Percentiles rank a stretch among this genome's conserved stretches.
Conservation (phyloP, 1,139 yeast genomes). For the Martiniozyma asiatica region DNA sequence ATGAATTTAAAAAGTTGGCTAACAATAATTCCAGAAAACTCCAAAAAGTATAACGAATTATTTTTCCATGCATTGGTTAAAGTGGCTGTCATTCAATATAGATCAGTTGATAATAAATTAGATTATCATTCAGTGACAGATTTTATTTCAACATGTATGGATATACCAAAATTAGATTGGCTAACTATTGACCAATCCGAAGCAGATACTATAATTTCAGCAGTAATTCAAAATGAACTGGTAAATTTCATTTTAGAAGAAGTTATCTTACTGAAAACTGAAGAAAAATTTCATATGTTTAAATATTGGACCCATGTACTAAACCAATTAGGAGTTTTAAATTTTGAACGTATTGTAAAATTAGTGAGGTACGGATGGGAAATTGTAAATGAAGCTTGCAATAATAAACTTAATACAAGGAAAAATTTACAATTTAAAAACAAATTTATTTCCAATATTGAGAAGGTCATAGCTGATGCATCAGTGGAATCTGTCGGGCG, state of each 20-base stretch:
- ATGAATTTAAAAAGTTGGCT: slow-evolving; percentile 2
- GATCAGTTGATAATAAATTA: not conserved
- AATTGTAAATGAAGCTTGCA: slow-evolving; percentile 1
- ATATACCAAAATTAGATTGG: not conserved
- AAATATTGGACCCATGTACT: slow-evolving; percentile 2
- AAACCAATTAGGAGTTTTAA: not conserved
- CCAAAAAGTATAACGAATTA: not conserved
- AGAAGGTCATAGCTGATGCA: too few relatives aligned
- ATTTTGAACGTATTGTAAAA: not conserved
- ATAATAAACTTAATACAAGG: too few relatives aligned
- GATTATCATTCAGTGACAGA: not conserved
- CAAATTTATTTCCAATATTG: too few relatives aligned
- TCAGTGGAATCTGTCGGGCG: not conserved
- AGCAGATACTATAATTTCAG: not conserved
- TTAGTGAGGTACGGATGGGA: slow-evolving; percentile 3
- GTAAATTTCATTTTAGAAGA: slow-evolving; percentile 1
- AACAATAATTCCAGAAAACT: not conserved
- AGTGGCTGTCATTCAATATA: not conserved
- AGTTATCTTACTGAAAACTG: not conserved
- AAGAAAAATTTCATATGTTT: slow-evolving; percentile 1
- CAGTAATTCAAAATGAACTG: slow-evolving; percentile 3
- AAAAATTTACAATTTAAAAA: too few relatives aligned
- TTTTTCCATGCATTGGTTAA: not conserved
- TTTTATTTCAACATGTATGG: not conserved
- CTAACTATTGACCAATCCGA: not conserved